Percentiles rank a stretch among this genome's conserved stretches.
These are phyloP conservation scores for Fusarium verrucosum DNA, from an alignment of 2,329 filamentous ascomycete species.

Conservation along the genomic window DNA sequence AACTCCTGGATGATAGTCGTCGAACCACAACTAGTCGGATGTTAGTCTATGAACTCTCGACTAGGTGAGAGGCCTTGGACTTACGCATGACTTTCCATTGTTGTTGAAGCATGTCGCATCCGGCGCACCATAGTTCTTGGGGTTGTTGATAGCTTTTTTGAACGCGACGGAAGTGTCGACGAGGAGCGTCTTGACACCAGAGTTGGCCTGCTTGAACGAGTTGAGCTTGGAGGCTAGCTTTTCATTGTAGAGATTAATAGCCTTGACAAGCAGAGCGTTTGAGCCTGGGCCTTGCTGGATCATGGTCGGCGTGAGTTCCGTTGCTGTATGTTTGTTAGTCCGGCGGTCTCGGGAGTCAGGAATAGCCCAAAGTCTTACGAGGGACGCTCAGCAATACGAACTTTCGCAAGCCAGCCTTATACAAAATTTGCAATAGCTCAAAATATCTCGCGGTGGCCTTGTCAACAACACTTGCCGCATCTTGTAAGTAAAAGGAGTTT, in stretches of 20 bases:
- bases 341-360: rapidly evolving
- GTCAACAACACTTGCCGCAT: constrained; percentile 48
- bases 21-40: constrained; percentile 51
- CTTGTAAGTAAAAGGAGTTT: constrained; percentile 54
- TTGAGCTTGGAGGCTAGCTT: constrained; percentile 44
- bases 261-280: constrained; percentile 44
- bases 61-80: background rate
- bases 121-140: constrained; percentile 53
- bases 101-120: constrained; percentile 55
- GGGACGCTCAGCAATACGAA: constrained; percentile 70
- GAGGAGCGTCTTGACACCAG: constrained; percentile 47
- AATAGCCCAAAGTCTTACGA: constrained; percentile 38
- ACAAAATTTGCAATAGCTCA: constrained; percentile 56
- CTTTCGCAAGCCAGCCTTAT: constrained; percentile 63
- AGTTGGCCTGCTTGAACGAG: constrained; percentile 49
- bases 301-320: constrained; percentile 52
- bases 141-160: constrained; percentile 54
- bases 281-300: constrained; percentile 37
- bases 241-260: constrained; percentile 53
- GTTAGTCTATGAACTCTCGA: background rate
- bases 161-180: constrained; percentile 56
- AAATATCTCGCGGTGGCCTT: constrained; percentile 57
- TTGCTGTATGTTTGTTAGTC: constrained; percentile 44
- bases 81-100: constrained; percentile 54
- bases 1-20: constrained; percentile 55